Base-by-base conservation (phyloP, 1,284 basidiomycete genomes). In the Leccinum glutinopallens region DNA sequence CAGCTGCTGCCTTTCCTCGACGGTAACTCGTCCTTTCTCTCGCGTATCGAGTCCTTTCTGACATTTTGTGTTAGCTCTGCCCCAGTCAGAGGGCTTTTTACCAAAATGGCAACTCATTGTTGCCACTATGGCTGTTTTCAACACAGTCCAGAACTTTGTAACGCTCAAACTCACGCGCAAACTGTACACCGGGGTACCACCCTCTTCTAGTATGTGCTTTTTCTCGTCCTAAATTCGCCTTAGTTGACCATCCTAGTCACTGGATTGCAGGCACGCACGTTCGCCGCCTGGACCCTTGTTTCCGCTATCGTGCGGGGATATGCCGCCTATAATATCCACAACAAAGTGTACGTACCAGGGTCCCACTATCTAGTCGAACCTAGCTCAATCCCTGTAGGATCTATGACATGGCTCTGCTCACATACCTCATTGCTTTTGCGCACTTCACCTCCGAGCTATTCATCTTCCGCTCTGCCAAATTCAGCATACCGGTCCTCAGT, bases 391-490 rank as follows among this genome's bases (percentile, higher is more conserved):
- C n/a, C 58, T 49, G 8, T 70, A 97, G 95, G n/a, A 78, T 94
- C 29, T 99, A 98, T 79, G 89, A 97, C 76, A 88, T 98, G 77
- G 86, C 93, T 17, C 80, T 97, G 67, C 83, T 91, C 74, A 91
- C 93, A 41, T 98, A 96, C 79, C 85, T 93, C 66, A 88, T 98
- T 70, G 96, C 95, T 0, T 91, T 96, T 68, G 86, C 83, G 12
- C 97, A 99, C 80, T 98, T 97, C 75, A 83, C 84, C 39, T 90
- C 92, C 32, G 97, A 99, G 79, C 77, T 93, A 63, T 77, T 96
- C 72, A 84, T 97, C 68, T 98, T 90, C 80, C 86, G 88, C 65
- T 91, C 93, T 4, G 88, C 92, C 61, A 90, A 85, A 64, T 67
- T 93, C 55, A 84, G 83, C 62, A 71, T 81, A 0, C 89, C 88